phyloP scores from a whole-genome alignment of 1,284 basidiomycete genomes.

The Cronartium quercuum region DNA sequence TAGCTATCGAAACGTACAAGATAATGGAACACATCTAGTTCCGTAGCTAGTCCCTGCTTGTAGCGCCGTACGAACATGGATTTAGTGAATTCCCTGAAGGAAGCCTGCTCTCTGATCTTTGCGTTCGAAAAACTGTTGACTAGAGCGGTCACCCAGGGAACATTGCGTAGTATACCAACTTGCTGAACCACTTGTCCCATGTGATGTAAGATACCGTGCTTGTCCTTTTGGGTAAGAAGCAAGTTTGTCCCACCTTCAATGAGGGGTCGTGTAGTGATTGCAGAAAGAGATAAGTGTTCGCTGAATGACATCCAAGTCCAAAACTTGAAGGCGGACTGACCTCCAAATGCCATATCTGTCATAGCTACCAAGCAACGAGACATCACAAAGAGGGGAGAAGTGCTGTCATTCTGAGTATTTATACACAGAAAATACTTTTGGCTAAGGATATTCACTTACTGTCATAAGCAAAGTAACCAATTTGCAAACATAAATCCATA shows the following conservation, averaged over 20 bases:
- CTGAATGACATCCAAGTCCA: neutral
- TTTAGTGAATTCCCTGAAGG: slow-evolving; percentile 26
- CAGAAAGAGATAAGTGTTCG: no score
- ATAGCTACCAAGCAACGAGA: neutral
- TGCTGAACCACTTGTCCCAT: slow-evolving; percentile 35
- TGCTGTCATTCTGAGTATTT: neutral
- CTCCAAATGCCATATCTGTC: slow-evolving; percentile 35
- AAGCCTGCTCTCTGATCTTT: slow-evolving; percentile 9
- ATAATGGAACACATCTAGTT: slow-evolving; percentile 34
- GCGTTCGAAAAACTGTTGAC: slow-evolving; percentile 14
- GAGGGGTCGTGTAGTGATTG: neutral
- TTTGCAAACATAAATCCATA: slow-evolving; percentile 27
- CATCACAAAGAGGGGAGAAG: neutral
- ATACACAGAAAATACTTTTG: neutral
- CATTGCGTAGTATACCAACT: slow-evolving; percentile 36
- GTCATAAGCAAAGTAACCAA: slow-evolving; percentile 33
- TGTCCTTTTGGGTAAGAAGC: slow-evolving; percentile 12
- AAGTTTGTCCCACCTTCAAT: slow-evolving; percentile 8
- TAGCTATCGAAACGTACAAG: neutral
- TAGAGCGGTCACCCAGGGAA: slow-evolving; percentile 29
- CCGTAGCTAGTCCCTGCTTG: slow-evolving; percentile 14
- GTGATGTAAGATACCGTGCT: slow-evolving; percentile 12
- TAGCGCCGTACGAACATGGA: slow-evolving; percentile 26
- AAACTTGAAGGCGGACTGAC: slow-evolving; percentile 1
- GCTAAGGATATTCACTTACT: neutral